Conservation (phyloP, 2,329 filamentous ascomycete species). For the Epichloe typhina region DNA sequence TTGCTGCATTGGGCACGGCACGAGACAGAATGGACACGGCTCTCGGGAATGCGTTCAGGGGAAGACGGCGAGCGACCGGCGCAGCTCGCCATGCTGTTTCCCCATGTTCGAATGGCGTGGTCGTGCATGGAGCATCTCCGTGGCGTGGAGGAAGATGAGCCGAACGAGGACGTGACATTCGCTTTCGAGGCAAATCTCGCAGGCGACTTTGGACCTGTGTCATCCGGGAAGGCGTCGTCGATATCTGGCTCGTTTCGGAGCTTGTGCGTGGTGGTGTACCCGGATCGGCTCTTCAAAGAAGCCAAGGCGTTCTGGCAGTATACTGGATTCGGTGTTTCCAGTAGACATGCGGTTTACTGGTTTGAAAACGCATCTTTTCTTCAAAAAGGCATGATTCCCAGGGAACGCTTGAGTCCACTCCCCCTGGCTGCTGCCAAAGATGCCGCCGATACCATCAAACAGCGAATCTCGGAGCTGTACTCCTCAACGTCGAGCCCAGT, state of each 20-base stretch:
- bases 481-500: slow-evolving; percentile 8
- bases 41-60: too few species aligned
- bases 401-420: not conserved
- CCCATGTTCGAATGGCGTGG: not conserved
- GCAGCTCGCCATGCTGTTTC: slow-evolving; percentile 7
- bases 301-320: slow-evolving; percentile 19
- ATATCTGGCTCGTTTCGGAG: not conserved
- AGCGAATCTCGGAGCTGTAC: slow-evolving; percentile 10
- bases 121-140: slow-evolving; percentile 11
- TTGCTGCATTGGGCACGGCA: slow-evolving; percentile 10
- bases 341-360: slow-evolving; percentile 15
- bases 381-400: not conserved
- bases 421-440: slow-evolving; percentile 2
- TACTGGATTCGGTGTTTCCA: slow-evolving; percentile 17
- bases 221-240: not conserved
- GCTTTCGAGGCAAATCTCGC: not conserved
- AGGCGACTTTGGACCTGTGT: not conserved
- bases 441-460: slow-evolving; percentile 7
- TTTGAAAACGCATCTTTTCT: slow-evolving; percentile 12
- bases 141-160: not conserved
- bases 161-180: not conserved
- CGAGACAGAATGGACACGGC: not conserved
- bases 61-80: not conserved
- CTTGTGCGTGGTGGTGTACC: slow-evolving; percentile 10
- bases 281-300: slow-evolving; percentile 7